Conservation (phyloP, 2,329 filamentous ascomycete species). For the Arthrobotrys sinensis region DNA sequence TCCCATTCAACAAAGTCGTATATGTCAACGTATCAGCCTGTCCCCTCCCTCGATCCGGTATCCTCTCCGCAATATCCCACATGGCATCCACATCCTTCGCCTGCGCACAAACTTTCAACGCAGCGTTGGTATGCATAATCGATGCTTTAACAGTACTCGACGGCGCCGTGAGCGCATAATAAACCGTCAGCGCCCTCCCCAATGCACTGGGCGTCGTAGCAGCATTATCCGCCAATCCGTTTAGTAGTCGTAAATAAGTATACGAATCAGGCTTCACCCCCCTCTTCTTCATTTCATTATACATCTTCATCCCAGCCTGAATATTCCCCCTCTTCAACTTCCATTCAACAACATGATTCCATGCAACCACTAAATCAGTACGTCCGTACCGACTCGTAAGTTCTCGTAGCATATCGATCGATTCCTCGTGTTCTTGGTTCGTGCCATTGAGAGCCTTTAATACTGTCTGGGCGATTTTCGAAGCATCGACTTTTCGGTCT, state of each 20-base stretch:
- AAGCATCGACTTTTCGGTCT: slow-evolving; percentile 40
- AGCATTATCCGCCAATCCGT: slow-evolving; percentile 77
- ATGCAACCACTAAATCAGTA: slow-evolving; percentile 80
- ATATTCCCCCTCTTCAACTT: slow-evolving; percentile 76
- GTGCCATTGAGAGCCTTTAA: slow-evolving; percentile 43
- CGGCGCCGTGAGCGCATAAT: slow-evolving; percentile 79
- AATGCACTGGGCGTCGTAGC: slow-evolving; percentile 74
- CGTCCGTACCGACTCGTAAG: slow-evolving; percentile 65
- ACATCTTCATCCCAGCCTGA: slow-evolving; percentile 81
- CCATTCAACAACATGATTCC: slow-evolving; percentile 88
- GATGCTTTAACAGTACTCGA: slow-evolving; percentile 78
- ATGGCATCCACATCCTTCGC: slow-evolving; percentile 83
- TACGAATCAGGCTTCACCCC: slow-evolving; percentile 82
- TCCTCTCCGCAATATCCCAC: slow-evolving; percentile 81
- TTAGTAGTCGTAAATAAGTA: slow-evolving; percentile 87
- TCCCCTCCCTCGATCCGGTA: slow-evolving; percentile 76
- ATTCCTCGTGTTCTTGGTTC: slow-evolving; percentile 41
- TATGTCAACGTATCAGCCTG: slow-evolving; percentile 82
- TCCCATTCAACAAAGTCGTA: slow-evolving; percentile 84
- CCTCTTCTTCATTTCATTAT: slow-evolving; percentile 99
- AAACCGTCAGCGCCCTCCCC: slow-evolving; percentile 80
- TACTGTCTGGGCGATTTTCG: slow-evolving; percentile 44
- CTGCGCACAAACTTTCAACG: slow-evolving; percentile 84
- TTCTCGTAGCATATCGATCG: slow-evolving; percentile 43
- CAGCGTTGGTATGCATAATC: slow-evolving; percentile 88